These are phyloP conservation scores for Jacaranda copaia DNA, from an alignment of 257 asterid species.

Conservation along the genomic window DNA sequence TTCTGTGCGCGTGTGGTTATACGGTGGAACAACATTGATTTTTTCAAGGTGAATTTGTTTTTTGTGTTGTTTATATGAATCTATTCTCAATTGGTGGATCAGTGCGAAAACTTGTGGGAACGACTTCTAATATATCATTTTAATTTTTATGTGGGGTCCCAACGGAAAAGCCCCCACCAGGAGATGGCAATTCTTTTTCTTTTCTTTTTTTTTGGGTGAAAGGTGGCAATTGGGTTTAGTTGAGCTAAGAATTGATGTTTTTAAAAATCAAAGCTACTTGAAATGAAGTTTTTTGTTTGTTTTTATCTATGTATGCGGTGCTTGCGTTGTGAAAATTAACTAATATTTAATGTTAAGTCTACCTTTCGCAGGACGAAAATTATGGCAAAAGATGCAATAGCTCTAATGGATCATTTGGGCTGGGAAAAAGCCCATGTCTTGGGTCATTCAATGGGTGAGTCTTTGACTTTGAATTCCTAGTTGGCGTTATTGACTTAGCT, in stretches of 20 bases:
- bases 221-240: slow-evolving; percentile 18
- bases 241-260: slow-evolving; percentile 26
- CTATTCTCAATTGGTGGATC: slow-evolving; percentile 31
- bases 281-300: slow-evolving; percentile 28
- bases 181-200: slow-evolving; percentile 6
- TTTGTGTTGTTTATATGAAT: slow-evolving; percentile 27
- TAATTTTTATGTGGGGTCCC: slow-evolving; percentile 33
- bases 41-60: slow-evolving; percentile 26
- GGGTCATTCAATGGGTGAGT: slow-evolving; percentile 99
- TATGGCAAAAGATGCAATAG: slow-evolving; percentile 96
- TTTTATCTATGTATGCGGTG: background rate
- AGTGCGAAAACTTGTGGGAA: slow-evolving; percentile 26
- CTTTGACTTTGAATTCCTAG: slow-evolving; percentile 34
- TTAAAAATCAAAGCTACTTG: slow-evolving; percentile 35
- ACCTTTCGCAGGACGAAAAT: slow-evolving; percentile 63
- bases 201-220: too few species aligned
- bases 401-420: slow-evolving; percentile 93
- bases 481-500: slow-evolving; percentile 41
- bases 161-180: slow-evolving; percentile 26
- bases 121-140: slow-evolving; percentile 16
- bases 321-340: slow-evolving; percentile 6
- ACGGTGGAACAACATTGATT: slow-evolving; percentile 25
- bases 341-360: background rate
- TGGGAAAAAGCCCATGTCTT: slow-evolving; percentile 92
- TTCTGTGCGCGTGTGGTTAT: slow-evolving; percentile 15